phyloP scores from a whole-genome alignment of 805 yeast species.

The Komagataella phaffii region DNA sequence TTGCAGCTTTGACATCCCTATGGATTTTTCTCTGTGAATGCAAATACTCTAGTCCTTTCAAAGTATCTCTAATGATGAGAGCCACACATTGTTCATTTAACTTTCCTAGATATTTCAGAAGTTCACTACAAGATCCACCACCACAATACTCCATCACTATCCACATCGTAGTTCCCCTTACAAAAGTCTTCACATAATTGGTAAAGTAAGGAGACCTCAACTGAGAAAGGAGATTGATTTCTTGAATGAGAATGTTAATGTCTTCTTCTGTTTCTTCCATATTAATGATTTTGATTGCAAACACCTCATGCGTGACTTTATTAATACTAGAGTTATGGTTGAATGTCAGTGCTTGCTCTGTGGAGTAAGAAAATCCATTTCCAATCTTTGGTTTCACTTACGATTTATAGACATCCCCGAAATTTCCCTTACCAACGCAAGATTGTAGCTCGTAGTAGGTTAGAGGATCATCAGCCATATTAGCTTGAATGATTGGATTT shows the following conservation, averaged over 20 bases:
- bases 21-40: constrained; percentile 72
- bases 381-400: constrained; percentile 5
- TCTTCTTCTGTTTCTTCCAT: constrained; percentile 73
- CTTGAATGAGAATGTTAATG: constrained; percentile 56
- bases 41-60: constrained; percentile 62
- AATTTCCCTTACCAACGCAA: constrained; percentile 73
- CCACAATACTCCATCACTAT: constrained; percentile 93
- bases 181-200: constrained; percentile 46
- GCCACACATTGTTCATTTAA: constrained; percentile 50
- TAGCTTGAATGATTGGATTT: not conserved
- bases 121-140: constrained; percentile 82
- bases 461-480: constrained; percentile 4
- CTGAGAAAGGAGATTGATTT: constrained; percentile 61
- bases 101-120: constrained; percentile 39
- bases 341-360: not conserved
- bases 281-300: constrained; percentile 82
- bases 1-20: constrained; percentile 85
- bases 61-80: constrained; percentile 46
- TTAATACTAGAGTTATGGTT: constrained; percentile 12
- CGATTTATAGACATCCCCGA: constrained; percentile 78
- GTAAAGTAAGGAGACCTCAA: constrained; percentile 59
- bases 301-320: constrained; percentile 24
- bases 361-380: not conserved
- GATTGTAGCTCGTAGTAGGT: constrained; percentile 21
- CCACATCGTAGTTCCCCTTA: constrained; percentile 62